Evolutionary conservation across 176 grass and related monocot genomes (phyloP).

Genomic region (Aegilops tauschii): DNA sequence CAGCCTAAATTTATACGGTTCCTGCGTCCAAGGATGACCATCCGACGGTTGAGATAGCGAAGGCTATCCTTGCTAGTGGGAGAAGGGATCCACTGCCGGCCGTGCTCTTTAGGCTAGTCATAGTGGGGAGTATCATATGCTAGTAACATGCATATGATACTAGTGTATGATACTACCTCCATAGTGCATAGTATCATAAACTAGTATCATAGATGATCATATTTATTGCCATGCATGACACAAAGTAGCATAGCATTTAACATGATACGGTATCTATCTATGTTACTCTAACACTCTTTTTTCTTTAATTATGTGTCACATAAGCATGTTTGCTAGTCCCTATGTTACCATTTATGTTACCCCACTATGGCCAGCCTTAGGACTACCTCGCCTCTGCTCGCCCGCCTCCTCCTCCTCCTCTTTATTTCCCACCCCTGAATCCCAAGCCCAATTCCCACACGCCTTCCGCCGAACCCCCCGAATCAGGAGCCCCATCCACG

Average conservation of each 20-base stretch:
- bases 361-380: neutral
- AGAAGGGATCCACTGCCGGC: neutral
- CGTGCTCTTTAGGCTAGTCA: neutral
- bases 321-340: too few relatives aligned
- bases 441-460: neutral
- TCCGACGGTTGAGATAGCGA: conserved; percentile 17
- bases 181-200: too few relatives aligned
- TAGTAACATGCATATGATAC: too few relatives aligned
- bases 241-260: too few relatives aligned
- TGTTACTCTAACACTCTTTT: too few relatives aligned
- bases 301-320: too few relatives aligned
- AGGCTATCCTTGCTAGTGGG: neutral
- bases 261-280: too few relatives aligned
- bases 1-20: neutral
- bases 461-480: neutral
- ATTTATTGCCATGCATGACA: too few relatives aligned
- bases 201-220: too few relatives aligned
- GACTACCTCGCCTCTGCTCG: neutral
- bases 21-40: neutral
- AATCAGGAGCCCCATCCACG: neutral
- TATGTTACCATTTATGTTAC: too few relatives aligned
- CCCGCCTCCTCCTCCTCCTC: neutral
- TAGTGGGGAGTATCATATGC: too few relatives aligned
- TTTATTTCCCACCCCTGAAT: neutral
- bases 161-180: too few relatives aligned